Base-by-base conservation (phyloP, 1,139 yeast species). In the Geotrichum cucujoidarum region DNA sequence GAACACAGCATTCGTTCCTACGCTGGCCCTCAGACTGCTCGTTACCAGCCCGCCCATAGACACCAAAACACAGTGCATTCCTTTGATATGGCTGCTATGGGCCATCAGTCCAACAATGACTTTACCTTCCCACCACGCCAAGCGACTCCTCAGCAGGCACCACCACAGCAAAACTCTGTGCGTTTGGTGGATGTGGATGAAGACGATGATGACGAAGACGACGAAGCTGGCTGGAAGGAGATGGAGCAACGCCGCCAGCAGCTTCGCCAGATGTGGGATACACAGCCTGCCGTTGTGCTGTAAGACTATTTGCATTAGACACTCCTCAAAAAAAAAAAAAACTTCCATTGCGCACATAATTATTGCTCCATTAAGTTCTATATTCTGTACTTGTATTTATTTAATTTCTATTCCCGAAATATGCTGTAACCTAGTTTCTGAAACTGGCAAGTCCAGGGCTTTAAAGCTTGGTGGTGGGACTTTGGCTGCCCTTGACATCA, bases 1-100 rank as follows among this genome's bases (percentile, higher is more conserved):
- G 61, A 58, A 21, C 47, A 55, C 22, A 32, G 58, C 59, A 22
- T 43, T 14, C 36, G 41, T n/a, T 41, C 46, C 14, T 51, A 24
- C 32, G 43, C 47, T 13, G 53, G 43, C 40, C 27, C 27, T 24
- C 47, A 25, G 14, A 34, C 13, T 14, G 32, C 40, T 14, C 33
- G 38, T 2, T 36, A 36, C 29, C 35, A 35, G 29, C 46, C 46
- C 16, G 25, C 29, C 32, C 48, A 46, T 18, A 40, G 37, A n/a
- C 30, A 43, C 14, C 45, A 41, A 4, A 40, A 32, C 29, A 39
- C 50, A 40, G 24, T 40, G 40, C 44, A 31, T 14, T 31, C 43
- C 2, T 32, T 43, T 6, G 50, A 36, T 7, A 33, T 43, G 27
- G 24, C 21, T 13, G 27, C 27, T 24, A 10, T 6, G 6, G 27